Evolutionary conservation across 1,284 basidiomycete species (phyloP), one percentile per base, ranked within the genome.

Genomic region (Naganishia sp.): DNA sequence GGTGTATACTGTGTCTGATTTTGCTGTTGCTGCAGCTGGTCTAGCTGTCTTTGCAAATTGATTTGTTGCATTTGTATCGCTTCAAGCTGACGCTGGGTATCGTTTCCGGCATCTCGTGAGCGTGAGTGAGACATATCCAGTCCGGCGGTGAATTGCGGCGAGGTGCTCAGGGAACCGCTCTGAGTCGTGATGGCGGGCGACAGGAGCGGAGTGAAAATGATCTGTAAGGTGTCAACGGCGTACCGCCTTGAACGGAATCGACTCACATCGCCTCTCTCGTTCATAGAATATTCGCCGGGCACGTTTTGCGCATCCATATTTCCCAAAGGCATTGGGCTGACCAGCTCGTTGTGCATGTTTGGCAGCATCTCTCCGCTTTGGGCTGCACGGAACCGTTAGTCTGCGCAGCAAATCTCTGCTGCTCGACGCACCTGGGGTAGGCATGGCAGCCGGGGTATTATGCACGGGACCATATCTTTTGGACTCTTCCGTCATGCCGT

Each of bases 311-410:
- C 43, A 13, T 42, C 49, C 4, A 42, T 31, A 13, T 52, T 71
- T 61, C 77, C 77, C 13, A 78, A 67, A 53, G 77, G 75, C 71
- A 79, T 75, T 4, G 77, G 77, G 50, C 74, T 77, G 73, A 77
- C 78, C 55, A 75, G 50, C 43, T 76, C 77, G 42, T 70, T 69
- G 48, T 74, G 67, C 25, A 68, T 63, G 42, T 78, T 75, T 10
- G 77, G 73, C 21, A 72, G 68, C 64, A 79, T 76, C 48, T 78
- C 77, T 25, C 74, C 74, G 46, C 75, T 78, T 21, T 77, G 74
- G 2, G 72, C 78, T 79, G 64, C 1, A 46, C 25, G 39, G 31
- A n/a, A 1, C 33, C 31, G 48, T 31, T 44, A 49, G 21, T 53
- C 21, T 44, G 28, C 31, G 18, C 25, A 3, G 21, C 1, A 28